phyloP scores from a whole-genome alignment of 1,139 yeast species.

The Blastobotrys buckinghamii region DNA sequence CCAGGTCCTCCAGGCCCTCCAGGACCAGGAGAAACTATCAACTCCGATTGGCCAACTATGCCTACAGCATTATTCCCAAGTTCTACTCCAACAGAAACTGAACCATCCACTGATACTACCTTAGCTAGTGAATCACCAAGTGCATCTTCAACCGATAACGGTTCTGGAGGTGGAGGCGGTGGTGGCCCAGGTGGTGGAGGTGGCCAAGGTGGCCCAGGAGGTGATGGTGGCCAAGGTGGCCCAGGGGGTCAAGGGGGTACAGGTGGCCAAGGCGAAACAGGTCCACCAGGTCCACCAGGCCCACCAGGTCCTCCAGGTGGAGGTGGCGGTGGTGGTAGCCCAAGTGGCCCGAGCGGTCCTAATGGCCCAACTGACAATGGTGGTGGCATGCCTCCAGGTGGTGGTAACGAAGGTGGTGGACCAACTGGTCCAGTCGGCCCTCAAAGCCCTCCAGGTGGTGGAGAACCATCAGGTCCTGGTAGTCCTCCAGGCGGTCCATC shows the following conservation, averaged over 20 bases:
- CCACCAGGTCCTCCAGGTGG: constrained; percentile 6
- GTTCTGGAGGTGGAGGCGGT: constrained; percentile 2
- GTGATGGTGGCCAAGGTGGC: background rate
- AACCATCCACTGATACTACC: background rate
- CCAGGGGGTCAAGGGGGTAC: background rate
- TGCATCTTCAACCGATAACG: background rate
- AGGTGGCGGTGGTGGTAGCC: background rate
- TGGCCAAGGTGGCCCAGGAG: background rate
- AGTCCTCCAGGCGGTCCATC: constrained; percentile 3
- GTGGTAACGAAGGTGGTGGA: constrained; percentile 3
- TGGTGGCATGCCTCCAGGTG: background rate
- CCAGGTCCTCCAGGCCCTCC: constrained; percentile 4
- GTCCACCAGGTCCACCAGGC: background rate
- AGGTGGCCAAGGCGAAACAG: background rate
- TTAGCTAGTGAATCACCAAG: background rate
- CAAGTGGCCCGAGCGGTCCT: constrained; percentile 7
- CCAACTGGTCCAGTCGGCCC: background rate
- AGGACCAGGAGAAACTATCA: background rate
- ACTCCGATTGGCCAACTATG: background rate
- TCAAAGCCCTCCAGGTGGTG: background rate
- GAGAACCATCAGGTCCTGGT: constrained; percentile 5
- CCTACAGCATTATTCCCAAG: constrained; percentile 1
- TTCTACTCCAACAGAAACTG: constrained; percentile 1
- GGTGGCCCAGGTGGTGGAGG: background rate
- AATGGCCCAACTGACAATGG: background rate